phyloP scores from a whole-genome alignment of 805 yeast genomes.

The Komagataella pastoris region DNA sequence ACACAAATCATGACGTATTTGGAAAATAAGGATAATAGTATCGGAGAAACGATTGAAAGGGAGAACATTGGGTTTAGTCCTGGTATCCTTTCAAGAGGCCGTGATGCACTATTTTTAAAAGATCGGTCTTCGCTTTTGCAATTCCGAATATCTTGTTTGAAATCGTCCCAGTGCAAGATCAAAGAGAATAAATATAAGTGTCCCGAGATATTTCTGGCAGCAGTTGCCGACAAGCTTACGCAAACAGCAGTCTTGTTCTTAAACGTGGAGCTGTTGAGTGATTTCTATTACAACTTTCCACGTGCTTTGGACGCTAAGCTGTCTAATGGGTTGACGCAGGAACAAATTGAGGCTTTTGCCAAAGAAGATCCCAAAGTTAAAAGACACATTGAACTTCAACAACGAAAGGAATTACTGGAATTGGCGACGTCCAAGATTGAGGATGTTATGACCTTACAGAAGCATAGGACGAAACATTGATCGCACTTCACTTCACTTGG shows the following conservation, averaged over 20 bases:
- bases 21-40: constrained; percentile 26
- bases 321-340: constrained; percentile 39
- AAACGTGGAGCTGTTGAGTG: constrained; percentile 87
- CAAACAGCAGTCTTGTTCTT: constrained; percentile 86
- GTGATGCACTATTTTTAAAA: constrained; percentile 67
- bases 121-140: constrained; percentile 60
- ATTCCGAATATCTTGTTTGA: constrained; percentile 66
- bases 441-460: constrained; percentile 59
- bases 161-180: constrained; percentile 60
- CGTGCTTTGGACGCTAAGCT: constrained; percentile 77
- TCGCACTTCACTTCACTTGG: neutral
- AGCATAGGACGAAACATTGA: constrained; percentile 4
- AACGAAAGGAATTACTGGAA: constrained; percentile 79
- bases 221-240: constrained; percentile 82
- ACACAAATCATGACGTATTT: constrained; percentile 71
- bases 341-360: constrained; percentile 81
- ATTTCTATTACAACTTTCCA: constrained; percentile 93
- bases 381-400: constrained; percentile 86
- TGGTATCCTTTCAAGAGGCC: constrained; percentile 62
- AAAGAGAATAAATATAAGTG: constrained; percentile 80
- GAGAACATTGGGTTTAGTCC: constrained; percentile 82
- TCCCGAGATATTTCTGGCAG: constrained; percentile 89
- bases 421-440: constrained; percentile 79
- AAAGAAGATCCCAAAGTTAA: constrained; percentile 88
- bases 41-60: constrained; percentile 28